Evolutionary conservation across 139 green algal species (phyloP), one percentile per base, ranked within the genome.

Genomic region (Spirogloea muscicola): DNA sequence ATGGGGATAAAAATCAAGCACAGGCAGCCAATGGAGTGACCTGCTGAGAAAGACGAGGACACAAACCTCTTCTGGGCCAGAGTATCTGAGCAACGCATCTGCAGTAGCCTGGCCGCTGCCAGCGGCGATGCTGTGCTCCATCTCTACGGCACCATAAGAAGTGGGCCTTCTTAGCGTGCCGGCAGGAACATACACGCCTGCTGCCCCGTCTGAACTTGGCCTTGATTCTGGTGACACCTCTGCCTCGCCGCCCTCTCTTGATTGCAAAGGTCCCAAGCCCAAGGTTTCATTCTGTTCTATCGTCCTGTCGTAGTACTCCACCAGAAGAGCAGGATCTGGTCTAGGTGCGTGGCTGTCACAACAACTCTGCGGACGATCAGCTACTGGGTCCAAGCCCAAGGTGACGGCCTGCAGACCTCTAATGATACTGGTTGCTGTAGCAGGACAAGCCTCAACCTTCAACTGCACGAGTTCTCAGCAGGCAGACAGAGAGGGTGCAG

Each of bases 21-120:
- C n/a, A n/a, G n/a, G n/a, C n/a, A n/a, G n/a, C n/a, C n/a, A n/a
- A n/a, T n/a, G n/a, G n/a, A n/a, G n/a, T n/a, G n/a, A n/a, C n/a
- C n/a, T n/a, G n/a, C n/a, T n/a, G n/a, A n/a, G n/a, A n/a, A n/a
- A n/a, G n/a, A n/a, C n/a, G n/a, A 55, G 21, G 21, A 31, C 13
- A 16, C 67, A 38, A 6, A 76, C 70, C 74, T 84, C 77, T n/a
- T 84, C 77, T 0, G 77, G 77, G 6, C 75, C 74, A 1, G 77
- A 70, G 74, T 84, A 84, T n/a, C 44, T 72, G 59, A 52, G 33
- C 10, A 84, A 49, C n/a, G 69, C 25, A 25, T 69, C 40, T 37
- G 37, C 49, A 51, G n/a, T 66, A 29, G 29, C 33, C 5, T 48
- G 18, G 49, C 31, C 77, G 37, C 41, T 36, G 21, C 75, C 73